phyloP scores from a whole-genome alignment of 2,329 filamentous ascomycete species.

The Aspergillus sojae region DNA sequence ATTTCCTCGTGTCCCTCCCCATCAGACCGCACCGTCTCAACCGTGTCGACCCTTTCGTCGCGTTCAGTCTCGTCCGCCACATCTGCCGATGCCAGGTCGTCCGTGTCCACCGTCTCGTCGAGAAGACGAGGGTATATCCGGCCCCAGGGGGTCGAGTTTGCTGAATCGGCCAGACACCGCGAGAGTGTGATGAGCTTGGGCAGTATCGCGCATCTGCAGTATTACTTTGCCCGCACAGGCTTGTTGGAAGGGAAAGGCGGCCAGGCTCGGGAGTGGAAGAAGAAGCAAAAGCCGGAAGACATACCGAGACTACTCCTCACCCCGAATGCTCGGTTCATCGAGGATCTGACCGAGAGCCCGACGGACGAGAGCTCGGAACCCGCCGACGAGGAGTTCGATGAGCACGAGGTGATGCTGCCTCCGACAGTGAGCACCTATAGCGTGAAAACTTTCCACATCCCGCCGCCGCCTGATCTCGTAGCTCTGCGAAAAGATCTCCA shows the following conservation, averaged over 20 bases:
- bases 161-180: conserved; percentile 82
- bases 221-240: conserved; percentile 95
- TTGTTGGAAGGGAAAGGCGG: conserved; percentile 91
- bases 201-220: conserved; percentile 95
- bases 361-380: conserved; percentile 44
- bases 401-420: conserved; percentile 81
- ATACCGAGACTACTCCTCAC: conserved; percentile 45
- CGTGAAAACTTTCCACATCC: conserved; percentile 76
- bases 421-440: conserved; percentile 97
- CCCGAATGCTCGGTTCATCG: conserved; percentile 41
- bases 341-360: conserved; percentile 56
- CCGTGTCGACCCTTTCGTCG: conserved; percentile 50
- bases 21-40: conserved; percentile 47
- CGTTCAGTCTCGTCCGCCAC: conserved; percentile 49
- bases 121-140: conserved; percentile 81
- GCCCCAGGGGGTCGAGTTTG: conserved; percentile 84
- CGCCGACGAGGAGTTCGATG: conserved; percentile 57
- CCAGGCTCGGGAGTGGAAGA: conserved; percentile 73
- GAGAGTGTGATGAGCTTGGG: conserved; percentile 96
- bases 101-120: conserved; percentile 42
- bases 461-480: conserved; percentile 79
- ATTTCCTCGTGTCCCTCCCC: conserved; percentile 49
- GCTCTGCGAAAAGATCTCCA: conserved; percentile 73
- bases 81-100: conserved; percentile 46
- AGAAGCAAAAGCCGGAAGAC: conserved; percentile 46